Conservation (phyloP, 495 filamentous ascomycete genomes). For the Talaromyces adpressus region DNA sequence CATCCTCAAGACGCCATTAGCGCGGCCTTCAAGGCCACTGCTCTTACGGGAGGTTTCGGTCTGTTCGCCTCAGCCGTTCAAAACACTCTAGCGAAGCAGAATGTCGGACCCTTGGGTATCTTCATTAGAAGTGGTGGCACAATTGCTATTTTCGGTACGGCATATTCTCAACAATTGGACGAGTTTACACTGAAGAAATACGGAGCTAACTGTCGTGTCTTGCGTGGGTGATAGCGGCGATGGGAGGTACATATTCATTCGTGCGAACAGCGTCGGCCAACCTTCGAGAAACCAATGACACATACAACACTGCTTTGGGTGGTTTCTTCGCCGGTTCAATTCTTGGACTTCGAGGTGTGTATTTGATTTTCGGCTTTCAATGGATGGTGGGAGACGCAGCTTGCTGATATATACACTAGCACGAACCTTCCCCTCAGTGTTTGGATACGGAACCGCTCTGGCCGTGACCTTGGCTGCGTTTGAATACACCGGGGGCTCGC, state of each 20-base stretch:
- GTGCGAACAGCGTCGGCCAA: slow-evolving; percentile 65
- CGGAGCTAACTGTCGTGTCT: slow-evolving; percentile 15
- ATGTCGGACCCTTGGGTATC: slow-evolving; percentile 68
- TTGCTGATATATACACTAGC: slow-evolving; percentile 35
- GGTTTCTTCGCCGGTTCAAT: slow-evolving; percentile 67
- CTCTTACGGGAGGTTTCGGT: slow-evolving; percentile 61
- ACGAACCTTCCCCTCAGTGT: slow-evolving; percentile 67
- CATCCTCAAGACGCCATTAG: slow-evolving; percentile 74
- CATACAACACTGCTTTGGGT: slow-evolving; percentile 60
- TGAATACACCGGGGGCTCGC: slow-evolving; percentile 67
- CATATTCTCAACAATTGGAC: not conserved
- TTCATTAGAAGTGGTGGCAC: slow-evolving; percentile 65
- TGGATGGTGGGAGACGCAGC: not conserved
- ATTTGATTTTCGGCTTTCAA: not conserved
- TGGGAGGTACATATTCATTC: slow-evolving; percentile 76
- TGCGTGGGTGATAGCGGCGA: slow-evolving; percentile 51
- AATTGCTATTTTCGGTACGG: slow-evolving; percentile 58
- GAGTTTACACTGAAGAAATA: not conserved
- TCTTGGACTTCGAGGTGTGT: slow-evolving; percentile 56
- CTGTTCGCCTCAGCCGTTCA: slow-evolving; percentile 68
- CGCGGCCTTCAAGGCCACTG: slow-evolving; percentile 53
- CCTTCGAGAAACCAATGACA: slow-evolving; percentile 67
- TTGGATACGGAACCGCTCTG: slow-evolving; percentile 67
- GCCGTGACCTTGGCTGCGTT: slow-evolving; percentile 60
- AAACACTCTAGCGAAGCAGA: slow-evolving; percentile 74